Percentiles rank a stretch among this genome's conserved stretches.
Evolutionary conservation across 768 basidiomycete genomes (phyloP).

Genomic region (Cubamyces lactineus): DNA sequence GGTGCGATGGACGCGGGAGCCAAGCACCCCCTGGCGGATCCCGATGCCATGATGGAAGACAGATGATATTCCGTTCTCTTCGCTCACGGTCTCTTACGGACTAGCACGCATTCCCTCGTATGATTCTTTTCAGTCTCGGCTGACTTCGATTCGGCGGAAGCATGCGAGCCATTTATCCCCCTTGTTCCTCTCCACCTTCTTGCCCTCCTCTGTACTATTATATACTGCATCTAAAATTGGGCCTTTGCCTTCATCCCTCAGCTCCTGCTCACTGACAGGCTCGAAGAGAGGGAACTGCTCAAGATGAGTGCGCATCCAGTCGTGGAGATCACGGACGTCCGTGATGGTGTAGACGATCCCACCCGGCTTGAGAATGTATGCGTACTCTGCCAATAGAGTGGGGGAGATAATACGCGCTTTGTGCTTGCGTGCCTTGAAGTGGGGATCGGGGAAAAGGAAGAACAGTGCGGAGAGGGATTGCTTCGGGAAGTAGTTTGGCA

Average conservation of each 20-base stretch:
- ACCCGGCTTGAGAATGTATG: conserved; percentile 89
- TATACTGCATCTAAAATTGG: conserved; percentile 82
- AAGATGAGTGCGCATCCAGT: conserved; percentile 95
- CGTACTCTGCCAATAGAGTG: conserved; percentile 97
- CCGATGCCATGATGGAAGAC: conserved; percentile 31
- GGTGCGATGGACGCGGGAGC: conserved; percentile 59
- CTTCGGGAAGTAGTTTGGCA: conserved; percentile 93
- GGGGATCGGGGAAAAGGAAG: conserved; percentile 98
- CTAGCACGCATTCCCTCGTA: not conserved
- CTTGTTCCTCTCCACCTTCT: conserved; percentile 90
- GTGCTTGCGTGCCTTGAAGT: conserved; percentile 97
- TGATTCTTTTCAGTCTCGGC: conserved; percentile 17
- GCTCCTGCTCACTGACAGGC: conserved; percentile 69
- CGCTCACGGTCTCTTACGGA: not conserved
- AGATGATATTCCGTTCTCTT: not conserved
- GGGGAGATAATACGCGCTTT: conserved; percentile 99
- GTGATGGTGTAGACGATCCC: conserved; percentile 98
- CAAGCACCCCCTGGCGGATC: conserved; percentile 32
- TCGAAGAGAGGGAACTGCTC: conserved; percentile 87
- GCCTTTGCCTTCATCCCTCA: conserved; percentile 77
- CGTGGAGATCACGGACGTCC: conserved; percentile 90
- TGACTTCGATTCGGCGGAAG: conserved; percentile 64
- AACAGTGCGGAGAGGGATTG: conserved; percentile 91
- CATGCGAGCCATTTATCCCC: conserved; percentile 94
- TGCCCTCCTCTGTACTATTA: conserved; percentile 92